Percentiles rank a stretch among this genome's conserved stretches.
These are phyloP conservation scores for Aureobasidium sp. DNA, from an alignment of 2,329 filamentous ascomycete species.

Conservation along the genomic window DNA sequence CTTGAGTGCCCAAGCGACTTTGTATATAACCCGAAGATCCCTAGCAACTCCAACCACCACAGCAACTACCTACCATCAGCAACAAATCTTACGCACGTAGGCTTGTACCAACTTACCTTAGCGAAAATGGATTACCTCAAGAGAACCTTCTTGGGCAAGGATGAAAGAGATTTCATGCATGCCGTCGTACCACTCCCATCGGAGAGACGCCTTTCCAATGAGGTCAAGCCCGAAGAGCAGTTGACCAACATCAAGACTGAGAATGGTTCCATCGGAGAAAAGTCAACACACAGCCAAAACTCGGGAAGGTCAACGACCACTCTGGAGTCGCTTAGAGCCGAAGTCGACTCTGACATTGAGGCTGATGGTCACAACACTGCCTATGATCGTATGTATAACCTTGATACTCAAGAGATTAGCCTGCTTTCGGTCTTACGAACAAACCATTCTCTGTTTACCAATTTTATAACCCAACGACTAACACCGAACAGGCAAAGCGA, in stretches of 20 bases:
- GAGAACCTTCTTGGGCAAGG: neutral
- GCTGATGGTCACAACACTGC: constrained; percentile 52
- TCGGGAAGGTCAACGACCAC: constrained; percentile 31
- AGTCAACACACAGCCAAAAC: neutral
- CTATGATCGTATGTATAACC: constrained; percentile 60
- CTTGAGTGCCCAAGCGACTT: neutral
- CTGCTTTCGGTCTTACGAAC: neutral
- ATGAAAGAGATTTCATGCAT: neutral
- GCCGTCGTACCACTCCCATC: neutral
- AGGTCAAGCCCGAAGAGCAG: neutral
- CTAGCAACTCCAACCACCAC: neutral
- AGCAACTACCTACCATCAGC: neutral
- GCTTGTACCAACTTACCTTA: neutral
- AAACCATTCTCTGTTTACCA: neutral
- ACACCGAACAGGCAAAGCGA: constrained; percentile 27
- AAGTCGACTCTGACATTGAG: constrained; percentile 53
- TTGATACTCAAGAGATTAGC: neutral
- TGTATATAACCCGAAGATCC: neutral
- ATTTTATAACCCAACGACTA: neutral
- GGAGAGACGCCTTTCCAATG: neutral
- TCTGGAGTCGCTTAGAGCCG: constrained; percentile 58
- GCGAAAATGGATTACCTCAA: neutral
- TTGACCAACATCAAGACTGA: neutral
- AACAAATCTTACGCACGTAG: neutral
- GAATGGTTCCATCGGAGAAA: neutral